Base-by-base conservation (phyloP, 2,329 filamentous ascomycete genomes). In the Bipolaris cookei region DNA sequence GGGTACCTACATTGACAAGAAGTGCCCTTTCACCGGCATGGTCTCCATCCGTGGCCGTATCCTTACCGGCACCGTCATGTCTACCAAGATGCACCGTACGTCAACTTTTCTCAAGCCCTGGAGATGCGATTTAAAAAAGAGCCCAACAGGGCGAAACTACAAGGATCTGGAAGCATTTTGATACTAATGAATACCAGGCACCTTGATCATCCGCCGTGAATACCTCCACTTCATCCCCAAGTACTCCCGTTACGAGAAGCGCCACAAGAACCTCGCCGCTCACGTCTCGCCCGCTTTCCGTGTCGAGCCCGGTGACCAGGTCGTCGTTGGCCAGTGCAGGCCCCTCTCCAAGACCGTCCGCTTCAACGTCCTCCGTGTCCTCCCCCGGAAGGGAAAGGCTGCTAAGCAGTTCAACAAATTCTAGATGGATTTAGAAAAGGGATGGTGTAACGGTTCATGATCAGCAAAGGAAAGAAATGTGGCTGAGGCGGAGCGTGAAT, bases 11-110 rank as follows among this genome's bases (percentile, higher is more conserved):
- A 99, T 99, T 80, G 95, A 99, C 90, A 99, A 99, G 92, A 99
- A 99, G 88, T 99, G 95, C 90, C 95, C 95, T 74, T 99, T 99
- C 90, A 97, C 92, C 76, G 96, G 96, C 81, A 87, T 94, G 82
- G 93, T 99, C 82, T 98, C 95, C 71, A 99, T 99, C 87, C 95
- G 95, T 86, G 95, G 95, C 83, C 94, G 95, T 94, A 99, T 99
- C 88, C 87, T 99, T 73, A 98, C 94, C 81, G 95, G 95, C 79
- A 97, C 92, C 80, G 95, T 99, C 79, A 90, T 98, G 79, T 98
- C 94, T 77, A 99, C 95, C 84, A 99, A 99, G 91, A 99, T 99
- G 95, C 95, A 99, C 91, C 91, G 95, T 84, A 75, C 64, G 73
- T 76, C 14, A 45, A 41, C 13, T 35, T 20, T 38, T 14, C 38